Percentiles rank a stretch among this genome's conserved stretches.
Conservation (phyloP, 2,329 filamentous ascomycete genomes). For the Apiospora pterosperma region DNA sequence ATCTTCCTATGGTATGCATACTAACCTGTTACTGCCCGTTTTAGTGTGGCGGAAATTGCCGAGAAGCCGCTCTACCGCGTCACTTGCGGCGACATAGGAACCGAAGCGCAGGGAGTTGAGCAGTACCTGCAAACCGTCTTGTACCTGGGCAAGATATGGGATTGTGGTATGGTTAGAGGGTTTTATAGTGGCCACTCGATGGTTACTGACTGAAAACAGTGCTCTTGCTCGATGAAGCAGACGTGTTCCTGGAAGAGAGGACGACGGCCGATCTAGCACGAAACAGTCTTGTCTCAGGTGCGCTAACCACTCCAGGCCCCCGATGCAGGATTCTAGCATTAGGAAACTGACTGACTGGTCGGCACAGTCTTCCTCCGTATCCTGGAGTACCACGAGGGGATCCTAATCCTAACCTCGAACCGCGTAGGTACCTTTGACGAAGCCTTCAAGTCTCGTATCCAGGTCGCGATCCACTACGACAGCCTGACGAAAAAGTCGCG, state of each 20-base stretch:
- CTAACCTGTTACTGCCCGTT: not conserved
- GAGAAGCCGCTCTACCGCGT: constrained; percentile 32
- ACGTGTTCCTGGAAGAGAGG: constrained; percentile 34
- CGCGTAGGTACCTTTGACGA: constrained; percentile 19
- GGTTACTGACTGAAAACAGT: constrained; percentile 11
- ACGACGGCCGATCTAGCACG: constrained; percentile 28
- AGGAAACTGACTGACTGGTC: not conserved
- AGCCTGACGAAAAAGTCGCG: constrained; percentile 9
- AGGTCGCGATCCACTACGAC: constrained; percentile 11
- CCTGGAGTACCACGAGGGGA: constrained; percentile 36
- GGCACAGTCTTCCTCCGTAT: constrained; percentile 26
- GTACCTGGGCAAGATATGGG: constrained; percentile 27
- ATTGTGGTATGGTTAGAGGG: constrained; percentile 13
- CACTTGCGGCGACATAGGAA: constrained; percentile 35
- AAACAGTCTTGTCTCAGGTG: constrained; percentile 32
- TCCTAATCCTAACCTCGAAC: constrained; percentile 36
- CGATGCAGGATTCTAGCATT: not conserved
- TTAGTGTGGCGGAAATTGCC: constrained; percentile 31
- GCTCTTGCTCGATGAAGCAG: constrained; percentile 35
- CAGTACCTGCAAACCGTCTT: constrained; percentile 28
- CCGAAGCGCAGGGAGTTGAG: constrained; percentile 25
- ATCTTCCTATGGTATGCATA: not conserved
- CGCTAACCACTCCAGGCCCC: not conserved
- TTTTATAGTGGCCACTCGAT: too few species aligned
- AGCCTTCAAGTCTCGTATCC: constrained; percentile 14